Base-by-base conservation (phyloP, 441 rosid species). In the Brassica hybrid region DNA sequence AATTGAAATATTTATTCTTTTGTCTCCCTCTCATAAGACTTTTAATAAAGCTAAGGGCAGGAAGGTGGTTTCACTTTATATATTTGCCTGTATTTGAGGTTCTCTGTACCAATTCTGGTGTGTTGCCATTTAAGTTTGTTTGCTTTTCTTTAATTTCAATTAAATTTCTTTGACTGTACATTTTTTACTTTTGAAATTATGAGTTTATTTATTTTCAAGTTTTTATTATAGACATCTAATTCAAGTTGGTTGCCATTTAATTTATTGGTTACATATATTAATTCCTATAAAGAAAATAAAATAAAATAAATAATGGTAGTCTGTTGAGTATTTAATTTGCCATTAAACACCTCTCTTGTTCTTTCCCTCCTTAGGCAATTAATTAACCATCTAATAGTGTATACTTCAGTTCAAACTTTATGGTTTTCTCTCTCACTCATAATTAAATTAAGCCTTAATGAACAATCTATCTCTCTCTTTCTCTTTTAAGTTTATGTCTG, bases 391-490 rank as follows among this genome's bases (percentile, higher is more conserved):
- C 34, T 63, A 86, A 66, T 84, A 84, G 88, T 84, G 58, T 83
- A 75, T 74, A 77, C 85, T 86, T 84, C 79, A 88, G 85, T 91
- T 89, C 86, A 70, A 82, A 69, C 80, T 74, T 72, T 80, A 52
- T 76, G 68, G 74, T 74, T 71, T 84, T 82, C 80, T 54, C 73
- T 83, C 80, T 74, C 76, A 73, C 76, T 81, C 88, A 72, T 81
- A 87, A 93, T 95, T 93, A 76, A 93, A 84, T 86, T 83, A 86
- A 84, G 88, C 89, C 88, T 93, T 89, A 84, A 90, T 83, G 78
- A 83, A 80, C 80, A 67, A 81, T 76, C 85, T 82, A 83, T 81
- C 88, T 80, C 86, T 83, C 88, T 72, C 87, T 83, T 82, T 54
- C 88, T 65, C 83, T 69, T 69, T 76, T 81, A 8, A 43, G 71